Evolutionary conservation across 306 rosid genomes (phyloP).

Genomic region (Trifolium pratense): DNA sequence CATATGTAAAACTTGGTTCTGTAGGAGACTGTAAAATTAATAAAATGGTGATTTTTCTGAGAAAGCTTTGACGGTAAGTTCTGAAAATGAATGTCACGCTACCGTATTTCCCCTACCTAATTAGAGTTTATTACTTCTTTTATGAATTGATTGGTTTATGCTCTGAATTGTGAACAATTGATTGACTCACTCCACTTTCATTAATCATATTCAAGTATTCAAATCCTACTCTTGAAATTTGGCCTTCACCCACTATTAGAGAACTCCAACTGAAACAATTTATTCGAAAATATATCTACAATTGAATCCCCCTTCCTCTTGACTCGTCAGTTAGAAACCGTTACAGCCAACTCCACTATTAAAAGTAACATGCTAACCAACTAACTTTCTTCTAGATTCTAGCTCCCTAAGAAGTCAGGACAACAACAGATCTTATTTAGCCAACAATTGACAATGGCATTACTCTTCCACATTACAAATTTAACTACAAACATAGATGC

Average conservation of each 20-base stretch:
- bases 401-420: not conserved
- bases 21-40: too few species aligned
- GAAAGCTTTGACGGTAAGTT: not conserved
- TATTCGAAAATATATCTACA: too few species aligned
- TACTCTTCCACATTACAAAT: slow-evolving; percentile 5
- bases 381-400: not conserved
- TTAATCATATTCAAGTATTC: not conserved
- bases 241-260: not conserved
- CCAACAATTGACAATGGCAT: not conserved
- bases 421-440: slow-evolving; percentile 16
- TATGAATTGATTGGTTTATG: not conserved
- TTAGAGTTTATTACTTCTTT: not conserved
- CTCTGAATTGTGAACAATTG: not conserved
- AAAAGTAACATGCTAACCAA: not conserved
- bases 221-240: not conserved
- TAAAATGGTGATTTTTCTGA: not conserved
- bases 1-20: not conserved
- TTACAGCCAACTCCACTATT: too few species aligned
- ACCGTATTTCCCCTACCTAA: not conserved
- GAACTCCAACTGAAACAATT: not conserved
- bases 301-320: too few species aligned
- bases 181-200: not conserved
- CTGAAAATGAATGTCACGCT: too few species aligned
- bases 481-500: slow-evolving; percentile 21
- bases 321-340: not conserved